Evolutionary conservation across 2,329 filamentous ascomycete species (phyloP).

Genomic region (Exophiala phaeomuriformis): DNA sequence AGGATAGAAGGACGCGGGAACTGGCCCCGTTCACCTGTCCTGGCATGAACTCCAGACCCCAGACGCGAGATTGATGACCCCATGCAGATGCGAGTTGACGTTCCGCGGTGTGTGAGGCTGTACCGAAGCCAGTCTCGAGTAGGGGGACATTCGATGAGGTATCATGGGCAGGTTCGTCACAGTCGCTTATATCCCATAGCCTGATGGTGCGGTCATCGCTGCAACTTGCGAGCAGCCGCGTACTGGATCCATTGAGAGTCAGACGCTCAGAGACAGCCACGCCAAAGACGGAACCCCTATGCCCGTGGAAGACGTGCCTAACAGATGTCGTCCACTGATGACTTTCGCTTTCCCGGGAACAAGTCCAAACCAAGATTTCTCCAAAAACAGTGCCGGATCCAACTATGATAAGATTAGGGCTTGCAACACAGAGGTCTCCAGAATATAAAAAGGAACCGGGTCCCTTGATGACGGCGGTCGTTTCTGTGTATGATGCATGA

Average conservation of each 20-base stretch:
- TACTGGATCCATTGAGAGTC: conserved; percentile 32
- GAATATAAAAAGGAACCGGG: conserved; percentile 81
- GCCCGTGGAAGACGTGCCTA: conserved; percentile 56
- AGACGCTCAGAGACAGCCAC: conserved; percentile 65
- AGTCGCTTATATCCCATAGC: conserved; percentile 72
- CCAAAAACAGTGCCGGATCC: conserved; percentile 91
- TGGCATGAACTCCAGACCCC: conserved; percentile 66
- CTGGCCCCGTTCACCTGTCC: conserved; percentile 23
- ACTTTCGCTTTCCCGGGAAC: conserved; percentile 32
- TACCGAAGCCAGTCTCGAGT: conserved; percentile 59
- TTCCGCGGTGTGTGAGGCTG: conserved; percentile 31
- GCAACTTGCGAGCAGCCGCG: conserved; percentile 74
- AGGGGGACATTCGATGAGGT: conserved; percentile 13
- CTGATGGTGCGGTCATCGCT: conserved; percentile 89
- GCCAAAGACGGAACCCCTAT: conserved; percentile 91
- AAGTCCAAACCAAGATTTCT: conserved; percentile 86
- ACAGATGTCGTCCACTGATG: conserved; percentile 34
- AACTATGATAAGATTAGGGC: conserved; percentile 56
- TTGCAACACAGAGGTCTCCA: conserved; percentile 62
- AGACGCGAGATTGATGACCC: conserved; percentile 85
- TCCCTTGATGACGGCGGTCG: conserved; percentile 41
- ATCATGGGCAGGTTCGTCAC: conserved; percentile 32
- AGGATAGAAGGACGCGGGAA: conserved; percentile 51
- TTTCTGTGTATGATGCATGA: conserved; percentile 28
- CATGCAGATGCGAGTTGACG: conserved; percentile 57